These are phyloP conservation scores for Phytophthora litchii DNA, from an alignment of 352 stramenopile genomes.

Conservation along the genomic window DNA sequence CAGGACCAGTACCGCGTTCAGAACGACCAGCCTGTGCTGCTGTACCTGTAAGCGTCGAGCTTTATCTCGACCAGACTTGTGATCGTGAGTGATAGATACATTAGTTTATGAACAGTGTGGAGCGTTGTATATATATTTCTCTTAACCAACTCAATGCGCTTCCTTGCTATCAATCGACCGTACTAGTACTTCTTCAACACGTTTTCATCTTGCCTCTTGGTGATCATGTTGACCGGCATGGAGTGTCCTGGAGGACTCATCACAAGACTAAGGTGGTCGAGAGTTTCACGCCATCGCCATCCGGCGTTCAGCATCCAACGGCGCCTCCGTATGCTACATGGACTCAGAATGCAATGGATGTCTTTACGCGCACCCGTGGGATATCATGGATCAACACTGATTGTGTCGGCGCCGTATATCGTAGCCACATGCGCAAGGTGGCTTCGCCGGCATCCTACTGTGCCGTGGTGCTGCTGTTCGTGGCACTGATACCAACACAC, in stretches of 20 bases:
- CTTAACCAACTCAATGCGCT: constrained; percentile 17
- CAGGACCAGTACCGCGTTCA: constrained; percentile 35
- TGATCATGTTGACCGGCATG: background rate
- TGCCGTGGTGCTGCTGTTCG: constrained; percentile 1
- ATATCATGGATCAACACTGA: constrained; percentile 21
- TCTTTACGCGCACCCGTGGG: constrained; percentile 26
- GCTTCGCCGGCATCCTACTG: constrained; percentile 21
- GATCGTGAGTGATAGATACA: constrained; percentile 45
- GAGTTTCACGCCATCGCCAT: constrained; percentile 27
- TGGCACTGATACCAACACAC: constrained; percentile 2
- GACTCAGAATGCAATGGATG: constrained; percentile 16
- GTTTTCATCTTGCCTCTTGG: background rate
- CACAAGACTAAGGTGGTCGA: constrained; percentile 20
- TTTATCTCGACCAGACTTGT: constrained; percentile 19
- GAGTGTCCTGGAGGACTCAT: constrained; percentile 19
- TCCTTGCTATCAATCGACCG: constrained; percentile 1
- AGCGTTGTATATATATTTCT: constrained; percentile 42
- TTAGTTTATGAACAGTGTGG: constrained; percentile 46
- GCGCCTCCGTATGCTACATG: constrained; percentile 24
- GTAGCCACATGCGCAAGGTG: constrained; percentile 21
- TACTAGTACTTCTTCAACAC: background rate
- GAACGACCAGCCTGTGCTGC: constrained; percentile 40
- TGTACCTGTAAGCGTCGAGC: constrained; percentile 37
- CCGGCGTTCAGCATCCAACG: constrained; percentile 23
- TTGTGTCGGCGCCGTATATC: constrained; percentile 32